Evolutionary conservation across 176 grass and related monocot species (phyloP).

Genomic region (Cocos nucifera): DNA sequence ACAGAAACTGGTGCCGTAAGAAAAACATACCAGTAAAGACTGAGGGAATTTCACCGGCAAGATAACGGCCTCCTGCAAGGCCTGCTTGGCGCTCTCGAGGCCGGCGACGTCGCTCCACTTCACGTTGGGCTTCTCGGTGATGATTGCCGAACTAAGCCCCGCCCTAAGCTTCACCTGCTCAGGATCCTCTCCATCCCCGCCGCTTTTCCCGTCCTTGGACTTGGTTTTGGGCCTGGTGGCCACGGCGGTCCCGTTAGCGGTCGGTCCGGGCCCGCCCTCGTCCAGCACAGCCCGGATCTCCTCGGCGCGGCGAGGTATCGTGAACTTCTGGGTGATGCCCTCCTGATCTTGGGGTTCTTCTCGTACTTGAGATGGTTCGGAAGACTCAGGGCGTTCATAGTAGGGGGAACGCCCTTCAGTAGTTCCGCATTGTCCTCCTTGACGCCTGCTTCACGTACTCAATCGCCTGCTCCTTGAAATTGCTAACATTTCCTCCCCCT

Average conservation of each 20-base stretch:
- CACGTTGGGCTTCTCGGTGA: conserved; percentile 90
- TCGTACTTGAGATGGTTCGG: conserved; percentile 99
- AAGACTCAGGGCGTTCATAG: conserved; percentile 99
- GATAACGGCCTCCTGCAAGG: conserved; percentile 88
- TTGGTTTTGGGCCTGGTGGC: conserved; percentile 89
- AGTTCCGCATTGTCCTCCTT: conserved; percentile 99
- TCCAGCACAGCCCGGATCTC: conserved; percentile 95
- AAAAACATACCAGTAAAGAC: conserved; percentile 48
- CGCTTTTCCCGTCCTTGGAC: conserved; percentile 74
- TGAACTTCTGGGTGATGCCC: conserved; percentile 97
- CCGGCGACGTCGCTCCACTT: conserved; percentile 99
- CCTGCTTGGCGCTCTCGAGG: conserved; percentile 88
- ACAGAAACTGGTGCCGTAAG: no score
- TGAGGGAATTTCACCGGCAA: conserved; percentile 98
- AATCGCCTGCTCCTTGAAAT: conserved; percentile 99
- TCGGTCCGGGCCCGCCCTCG: conserved; percentile 49
- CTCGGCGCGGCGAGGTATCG: conserved; percentile 97
- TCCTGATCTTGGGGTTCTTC: conserved; percentile 99
- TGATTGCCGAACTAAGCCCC: conserved; percentile 80
- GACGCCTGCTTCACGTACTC: conserved; percentile 92
- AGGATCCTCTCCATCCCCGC: conserved; percentile 60
- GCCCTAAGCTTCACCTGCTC: conserved; percentile 85
- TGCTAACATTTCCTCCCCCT: conserved; percentile 61
- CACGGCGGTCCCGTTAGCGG: conserved; percentile 60
- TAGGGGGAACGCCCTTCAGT: conserved; percentile 96